Base-by-base conservation (phyloP, 2,329 filamentous ascomycete genomes). In the Clonostachys rosea region DNA sequence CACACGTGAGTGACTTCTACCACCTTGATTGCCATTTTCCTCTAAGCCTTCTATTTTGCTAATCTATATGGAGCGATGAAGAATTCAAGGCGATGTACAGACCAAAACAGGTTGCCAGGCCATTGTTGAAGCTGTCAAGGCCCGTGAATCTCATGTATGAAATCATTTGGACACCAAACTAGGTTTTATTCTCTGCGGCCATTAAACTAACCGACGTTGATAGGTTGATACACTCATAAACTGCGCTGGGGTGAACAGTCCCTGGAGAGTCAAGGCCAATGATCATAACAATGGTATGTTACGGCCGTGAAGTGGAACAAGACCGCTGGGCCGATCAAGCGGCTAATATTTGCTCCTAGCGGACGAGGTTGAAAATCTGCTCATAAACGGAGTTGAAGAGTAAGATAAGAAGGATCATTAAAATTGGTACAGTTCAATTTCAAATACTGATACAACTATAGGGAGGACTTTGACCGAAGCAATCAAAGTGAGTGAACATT, bases 221-320 rank as follows among this genome's bases (percentile, higher is more conserved):
- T 20, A 56, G 53, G 47, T 60, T 24, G 58, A 59, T 40, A 59
- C 56, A 2, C 51, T 60, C 7, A 49, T 60, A 45, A 59, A 59
- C 45, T 57, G 55, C 46, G 58, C 58, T 9, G 58, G 58, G 7
- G 51, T 60, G 5, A 56, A 54, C 42, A 54, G 49, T 41, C 50
- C 54, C 7, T 56, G 53, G 52, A 48, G 52, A 35, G 45, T 54
- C 17, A 42, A 35, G 24, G 49, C 54, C 7, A 47, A 46, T 7
- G 52, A 55, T 34, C 47, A 52, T 40, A 52, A 53, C 18, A 40
- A 54, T 46, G 42, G 53, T 55, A 44, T 39, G 46, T 36, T 34
- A 17, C 34, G 10, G 20, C 13, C 7, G 16, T 30, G 4, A 9
- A 30, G 24, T 30, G 24, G 24, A 30, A 30, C 24, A 30, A 30